These are phyloP conservation scores for Platanthera guangdongensis DNA, from an alignment of 106 monocot species.

Conservation along the genomic window DNA sequence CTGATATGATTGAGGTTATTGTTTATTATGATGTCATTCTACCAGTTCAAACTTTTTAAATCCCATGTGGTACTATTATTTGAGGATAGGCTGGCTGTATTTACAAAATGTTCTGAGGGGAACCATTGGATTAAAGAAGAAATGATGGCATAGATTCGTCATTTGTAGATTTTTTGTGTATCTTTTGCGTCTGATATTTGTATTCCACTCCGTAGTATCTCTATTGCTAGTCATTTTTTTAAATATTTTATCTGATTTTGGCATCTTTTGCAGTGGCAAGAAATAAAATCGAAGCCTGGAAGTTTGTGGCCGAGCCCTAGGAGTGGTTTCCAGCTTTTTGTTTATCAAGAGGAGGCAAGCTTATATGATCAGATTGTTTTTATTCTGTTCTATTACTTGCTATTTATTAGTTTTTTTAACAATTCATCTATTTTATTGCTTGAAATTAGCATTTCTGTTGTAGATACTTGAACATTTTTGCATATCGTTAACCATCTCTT, in stretches of 20 bases:
- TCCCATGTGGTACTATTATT: neutral
- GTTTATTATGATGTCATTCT: neutral
- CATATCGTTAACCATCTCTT: neutral
- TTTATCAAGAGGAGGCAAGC: conserved; percentile 87
- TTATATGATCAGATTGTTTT: neutral
- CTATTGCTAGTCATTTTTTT: neutral
- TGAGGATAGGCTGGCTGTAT: neutral
- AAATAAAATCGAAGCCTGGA: conserved; percentile 88
- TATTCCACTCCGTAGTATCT: conserved; percentile 1
- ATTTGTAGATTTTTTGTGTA: neutral
- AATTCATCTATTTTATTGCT: neutral
- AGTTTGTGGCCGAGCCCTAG: conserved; percentile 83
- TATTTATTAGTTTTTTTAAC: neutral
- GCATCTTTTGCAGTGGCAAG: conserved; percentile 81
- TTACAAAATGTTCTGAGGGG: neutral
- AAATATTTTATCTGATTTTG: conserved; percentile 2
- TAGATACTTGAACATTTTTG: neutral
- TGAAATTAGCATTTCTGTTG: neutral
- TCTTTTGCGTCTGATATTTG: neutral
- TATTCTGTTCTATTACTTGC: conserved; percentile 1
- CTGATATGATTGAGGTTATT: neutral
- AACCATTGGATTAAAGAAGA: neutral
- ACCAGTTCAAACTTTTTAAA: neutral
- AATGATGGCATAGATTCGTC: neutral
- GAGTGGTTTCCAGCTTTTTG: conserved; percentile 94